phyloP scores from a whole-genome alignment of 495 filamentous ascomycete genomes.

The Neurospora tetrasperma region DNA sequence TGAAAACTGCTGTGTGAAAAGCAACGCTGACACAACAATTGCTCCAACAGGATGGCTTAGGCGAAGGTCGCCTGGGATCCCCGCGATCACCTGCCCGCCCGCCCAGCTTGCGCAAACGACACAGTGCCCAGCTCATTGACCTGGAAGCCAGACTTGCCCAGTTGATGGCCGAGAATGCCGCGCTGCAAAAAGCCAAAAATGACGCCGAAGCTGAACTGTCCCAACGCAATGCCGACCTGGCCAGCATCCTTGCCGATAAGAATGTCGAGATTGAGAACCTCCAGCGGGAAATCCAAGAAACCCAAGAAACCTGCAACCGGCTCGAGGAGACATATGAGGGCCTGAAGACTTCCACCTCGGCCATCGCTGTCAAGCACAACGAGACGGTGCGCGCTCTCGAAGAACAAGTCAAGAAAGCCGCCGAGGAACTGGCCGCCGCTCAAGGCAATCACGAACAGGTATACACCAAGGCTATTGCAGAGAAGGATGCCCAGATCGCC shows the following conservation, averaged over 20 bases:
- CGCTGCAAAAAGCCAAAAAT: conserved; percentile 59
- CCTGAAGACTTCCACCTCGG: conserved; percentile 59
- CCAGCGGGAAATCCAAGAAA: conserved; percentile 60
- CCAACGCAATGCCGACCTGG: conserved; percentile 25
- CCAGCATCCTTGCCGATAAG: conserved; percentile 45
- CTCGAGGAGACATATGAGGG: conserved; percentile 72
- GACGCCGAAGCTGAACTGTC: conserved; percentile 46
- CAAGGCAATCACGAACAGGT: conserved; percentile 44
- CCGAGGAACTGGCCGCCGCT: conserved; percentile 52
- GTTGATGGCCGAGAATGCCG: conserved; percentile 68
- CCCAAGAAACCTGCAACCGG: conserved; percentile 69
- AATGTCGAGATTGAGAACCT: conserved; percentile 77
- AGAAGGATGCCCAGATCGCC: conserved; percentile 70
- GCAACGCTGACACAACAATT: conserved; percentile 2
- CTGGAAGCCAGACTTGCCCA: conserved; percentile 66
- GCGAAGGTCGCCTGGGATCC: conserved; percentile 76
- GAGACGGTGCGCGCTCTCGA: conserved; percentile 52
- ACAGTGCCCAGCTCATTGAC: conserved; percentile 92
- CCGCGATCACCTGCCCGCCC: conserved; percentile 91
- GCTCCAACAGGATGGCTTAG: conserved; percentile 69
- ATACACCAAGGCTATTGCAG: conserved; percentile 55
- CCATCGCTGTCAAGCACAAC: conserved; percentile 62
- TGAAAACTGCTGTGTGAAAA: conserved; percentile 2
- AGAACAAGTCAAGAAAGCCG: conserved; percentile 44
- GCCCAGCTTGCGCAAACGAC: conserved; percentile 87